phyloP scores from a whole-genome alignment of 2,329 filamentous ascomycete genomes.

The Cordyceps pruinosa region DNA sequence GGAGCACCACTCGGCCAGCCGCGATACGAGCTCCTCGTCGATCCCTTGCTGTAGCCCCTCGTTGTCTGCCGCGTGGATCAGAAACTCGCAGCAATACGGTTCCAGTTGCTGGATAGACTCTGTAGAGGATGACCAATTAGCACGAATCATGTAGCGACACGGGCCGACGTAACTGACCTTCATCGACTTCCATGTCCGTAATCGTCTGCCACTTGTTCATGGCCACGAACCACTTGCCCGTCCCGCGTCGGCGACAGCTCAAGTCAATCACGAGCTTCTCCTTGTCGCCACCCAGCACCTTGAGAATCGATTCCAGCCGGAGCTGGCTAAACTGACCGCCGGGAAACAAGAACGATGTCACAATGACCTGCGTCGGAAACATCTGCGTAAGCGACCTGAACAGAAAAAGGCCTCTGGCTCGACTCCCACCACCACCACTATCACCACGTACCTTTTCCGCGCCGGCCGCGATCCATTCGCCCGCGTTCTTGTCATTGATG shows the following conservation, averaged over 20 bases:
- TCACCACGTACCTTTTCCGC: conserved; percentile 80
- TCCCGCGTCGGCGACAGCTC: conserved; percentile 71
- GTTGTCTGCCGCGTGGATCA: conserved; percentile 95
- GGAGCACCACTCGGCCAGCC: conserved; percentile 74
- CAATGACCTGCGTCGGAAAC: conserved; percentile 68
- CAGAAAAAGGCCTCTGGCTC: neutral
- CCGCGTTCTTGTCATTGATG: conserved; percentile 78
- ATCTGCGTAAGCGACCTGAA: neutral
- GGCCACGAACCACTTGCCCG: conserved; percentile 83
- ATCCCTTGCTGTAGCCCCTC: conserved; percentile 90
- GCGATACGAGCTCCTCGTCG: conserved; percentile 73
- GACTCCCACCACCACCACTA: neutral
- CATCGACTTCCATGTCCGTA: conserved; percentile 88
- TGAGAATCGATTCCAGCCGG: conserved; percentile 66
- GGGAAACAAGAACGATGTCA: conserved; percentile 93
- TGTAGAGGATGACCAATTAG: conserved; percentile 26
- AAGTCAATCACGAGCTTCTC: conserved; percentile 87
- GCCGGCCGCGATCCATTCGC: conserved; percentile 77
- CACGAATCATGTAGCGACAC: neutral
- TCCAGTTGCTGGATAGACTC: conserved; percentile 76
- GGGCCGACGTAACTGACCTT: conserved; percentile 47
- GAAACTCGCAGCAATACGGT: conserved; percentile 90
- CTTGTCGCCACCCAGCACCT: conserved; percentile 65
- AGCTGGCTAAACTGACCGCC: conserved; percentile 71
- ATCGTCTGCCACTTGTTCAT: conserved; percentile 99